Base-by-base conservation (phyloP, 75 land plant genomes). In the Adiantum capillusveneris region DNA sequence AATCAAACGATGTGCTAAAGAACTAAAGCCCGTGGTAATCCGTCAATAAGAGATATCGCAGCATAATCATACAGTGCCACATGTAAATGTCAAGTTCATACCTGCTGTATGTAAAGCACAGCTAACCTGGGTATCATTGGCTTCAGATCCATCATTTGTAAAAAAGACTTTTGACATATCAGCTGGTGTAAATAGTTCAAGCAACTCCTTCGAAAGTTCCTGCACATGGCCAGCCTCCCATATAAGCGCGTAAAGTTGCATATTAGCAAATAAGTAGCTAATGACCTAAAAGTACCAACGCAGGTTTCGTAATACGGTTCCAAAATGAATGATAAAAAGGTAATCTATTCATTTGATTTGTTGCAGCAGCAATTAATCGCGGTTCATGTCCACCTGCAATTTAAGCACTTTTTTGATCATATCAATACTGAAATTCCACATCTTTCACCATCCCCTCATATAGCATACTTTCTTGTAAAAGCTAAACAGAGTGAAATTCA, bases 241-340 rank as follows among this genome's bases (percentile, higher is more conserved):
- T 24, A 24, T 55, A 5, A 55, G 16, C 57, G 22, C 2, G 25
- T 20, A 55, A 34, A 34, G 37, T 34, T 9, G 7, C 3, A 34
- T 9, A 9, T 34, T 34, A 55, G 5, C 16, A 2, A n/a, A 46
- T 21, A 21, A 46, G 5, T 6, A 6, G 22, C 17, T 46, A 21
- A 6, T 18, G 14, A 46, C 6, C 29, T 6, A 24, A 25, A 31
- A 29, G 29, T 84, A 86, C 99, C 97, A 95, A 63, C 12, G 97
- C 73, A 17, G 88, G 92, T 58, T 75, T 72, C 48, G 99, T 81
- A 6, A 92, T 90, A 54, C 97, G 91, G 55, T 95, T 95, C 99
- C 99, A 95, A 61, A 95, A 95, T 56, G 96, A 90, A 39, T 95
- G 99, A 65, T 90, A 95, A 62, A 89, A 95, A 52, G 99, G 99